A percentile compares a stretch with the other conserved stretches of the same genome.
phyloP scores from a whole-genome alignment of 2,329 filamentous ascomycete genomes.

The Fusarium sp. region DNA sequence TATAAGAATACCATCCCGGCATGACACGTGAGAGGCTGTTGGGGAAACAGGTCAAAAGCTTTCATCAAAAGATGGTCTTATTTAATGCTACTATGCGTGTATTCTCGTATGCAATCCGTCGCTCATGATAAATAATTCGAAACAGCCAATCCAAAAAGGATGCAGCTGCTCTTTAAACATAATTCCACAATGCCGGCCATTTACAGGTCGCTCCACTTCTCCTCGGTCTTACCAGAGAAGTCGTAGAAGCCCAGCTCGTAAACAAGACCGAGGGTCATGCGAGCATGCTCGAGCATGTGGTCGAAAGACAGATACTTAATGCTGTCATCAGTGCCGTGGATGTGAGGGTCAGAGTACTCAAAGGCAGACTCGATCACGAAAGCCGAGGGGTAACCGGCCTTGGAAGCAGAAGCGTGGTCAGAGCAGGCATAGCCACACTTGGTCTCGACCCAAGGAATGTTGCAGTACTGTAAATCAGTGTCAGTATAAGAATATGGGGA shows the following conservation, averaged over 20 bases:
- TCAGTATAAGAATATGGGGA: not conserved
- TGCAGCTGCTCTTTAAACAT: not conserved
- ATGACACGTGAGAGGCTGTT: not conserved
- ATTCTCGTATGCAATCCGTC: slow-evolving; percentile 28
- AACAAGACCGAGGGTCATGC: slow-evolving; percentile 83
- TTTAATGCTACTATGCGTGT: slow-evolving; percentile 3
- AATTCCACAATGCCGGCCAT: not conserved
- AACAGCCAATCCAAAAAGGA: not conserved
- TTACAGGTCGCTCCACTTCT: slow-evolving; percentile 53
- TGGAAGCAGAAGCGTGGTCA: slow-evolving; percentile 78
- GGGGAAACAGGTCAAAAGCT: not conserved
- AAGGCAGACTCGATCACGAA: slow-evolving; percentile 83
- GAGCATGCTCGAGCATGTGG: slow-evolving; percentile 92
- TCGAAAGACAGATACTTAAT: slow-evolving; percentile 82
- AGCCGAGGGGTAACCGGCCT: slow-evolving; percentile 78
- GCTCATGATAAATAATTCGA: slow-evolving; percentile 12
- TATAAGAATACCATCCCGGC: not conserved
- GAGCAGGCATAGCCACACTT: slow-evolving; percentile 90
- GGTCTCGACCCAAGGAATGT: slow-evolving; percentile 86
- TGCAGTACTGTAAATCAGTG: slow-evolving; percentile 74
- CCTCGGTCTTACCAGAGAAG: slow-evolving; percentile 60
- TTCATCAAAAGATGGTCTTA: not conserved
- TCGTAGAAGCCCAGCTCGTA: slow-evolving; percentile 86
- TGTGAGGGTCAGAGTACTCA: slow-evolving; percentile 72
- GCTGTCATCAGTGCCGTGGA: slow-evolving; percentile 76